Base-by-base conservation (phyloP, 257 asterid species). In the Capsicum chinense region DNA sequence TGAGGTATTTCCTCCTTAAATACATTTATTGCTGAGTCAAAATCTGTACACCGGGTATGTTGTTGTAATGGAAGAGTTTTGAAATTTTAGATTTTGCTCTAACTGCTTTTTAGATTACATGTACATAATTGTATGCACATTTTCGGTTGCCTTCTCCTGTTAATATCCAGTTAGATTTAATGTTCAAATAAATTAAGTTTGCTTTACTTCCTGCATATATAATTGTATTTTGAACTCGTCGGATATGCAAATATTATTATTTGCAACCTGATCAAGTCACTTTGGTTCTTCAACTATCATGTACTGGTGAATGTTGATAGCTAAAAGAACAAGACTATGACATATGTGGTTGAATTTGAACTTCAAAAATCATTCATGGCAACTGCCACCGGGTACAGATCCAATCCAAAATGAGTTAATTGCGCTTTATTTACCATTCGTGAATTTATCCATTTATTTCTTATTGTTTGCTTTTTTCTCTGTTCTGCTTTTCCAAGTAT, bases 181-280 rank as follows among this genome's bases (percentile, higher is more conserved):
- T 52, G 62, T 21, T 52, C 26, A 52, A 14, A 4, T 76, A 76
- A 52, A 76, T 21, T 74, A 74, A 13, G 19, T 21, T 74, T 10
- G 13, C 48, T 13, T 19, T 74, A 50, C 42, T 73, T 21, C 60
- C 12, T n/a, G 6, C 47, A 44, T 19, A 19, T 48, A 76, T 52
- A 26, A 47, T 16, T 17, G 15, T 26, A 3, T 19, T 48, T 50
- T 74, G 44, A n/a, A 73, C 44, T 73, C 19, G 12, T 47, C 11
- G 11, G 19, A 21, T 21, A 21, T 74, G 81, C 47, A 21, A 19
- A 74, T 71, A 50, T 74, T 21, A 50, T 74, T 73, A 19, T 73
- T 50, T 48, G 62, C 47, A 76, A 76, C 7, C 81, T 76, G 81
- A 76, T 76, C 47, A 52, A 76, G 81, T 33, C 21, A 52, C 14